These are phyloP conservation scores for Talaromyces borbonicus DNA, from an alignment of 495 filamentous ascomycete species.

Conservation along the genomic window DNA sequence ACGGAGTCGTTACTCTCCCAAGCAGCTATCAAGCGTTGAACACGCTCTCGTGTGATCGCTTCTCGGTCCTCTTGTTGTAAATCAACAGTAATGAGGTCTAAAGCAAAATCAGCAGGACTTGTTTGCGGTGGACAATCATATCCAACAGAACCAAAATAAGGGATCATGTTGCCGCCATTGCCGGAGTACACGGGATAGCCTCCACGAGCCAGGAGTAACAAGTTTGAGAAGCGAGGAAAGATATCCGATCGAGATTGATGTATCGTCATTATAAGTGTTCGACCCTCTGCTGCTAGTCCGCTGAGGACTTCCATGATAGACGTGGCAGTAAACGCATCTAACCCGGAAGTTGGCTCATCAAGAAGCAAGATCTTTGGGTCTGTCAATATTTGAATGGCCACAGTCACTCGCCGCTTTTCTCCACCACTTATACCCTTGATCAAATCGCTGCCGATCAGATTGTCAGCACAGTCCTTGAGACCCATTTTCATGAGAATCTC, in stretches of 20 bases:
- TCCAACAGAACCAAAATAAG: constrained; percentile 49
- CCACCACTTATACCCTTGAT: constrained; percentile 71
- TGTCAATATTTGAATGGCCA: constrained; percentile 66
- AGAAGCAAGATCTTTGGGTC: constrained; percentile 60
- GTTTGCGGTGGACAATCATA: constrained; percentile 54
- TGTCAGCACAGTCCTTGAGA: constrained; percentile 67
- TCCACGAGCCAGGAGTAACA: constrained; percentile 60
- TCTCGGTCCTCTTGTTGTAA: constrained; percentile 53
- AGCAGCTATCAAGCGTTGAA: constrained; percentile 42
- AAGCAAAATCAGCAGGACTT: constrained; percentile 67
- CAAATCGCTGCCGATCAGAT: constrained; percentile 57
- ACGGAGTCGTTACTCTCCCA: constrained; percentile 20
- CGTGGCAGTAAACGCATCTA: constrained; percentile 66
- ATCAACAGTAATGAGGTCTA: constrained; percentile 67
- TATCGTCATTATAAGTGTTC: constrained; percentile 63
- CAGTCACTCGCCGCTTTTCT: constrained; percentile 64
- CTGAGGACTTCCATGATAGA: constrained; percentile 65
- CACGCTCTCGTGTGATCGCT: constrained; percentile 45
- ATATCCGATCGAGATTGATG: constrained; percentile 67
- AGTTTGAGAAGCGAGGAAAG: constrained; percentile 57
- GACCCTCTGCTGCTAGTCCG: constrained; percentile 59
- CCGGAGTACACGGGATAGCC: constrained; percentile 59
- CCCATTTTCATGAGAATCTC: constrained; percentile 65
- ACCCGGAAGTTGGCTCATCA: constrained; percentile 66
- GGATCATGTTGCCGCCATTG: constrained; percentile 50